Percentiles rank a stretch among this genome's conserved stretches.
phyloP scores from a whole-genome alignment of 2,329 filamentous ascomycete genomes.

The Hypoxylon sp. region DNA sequence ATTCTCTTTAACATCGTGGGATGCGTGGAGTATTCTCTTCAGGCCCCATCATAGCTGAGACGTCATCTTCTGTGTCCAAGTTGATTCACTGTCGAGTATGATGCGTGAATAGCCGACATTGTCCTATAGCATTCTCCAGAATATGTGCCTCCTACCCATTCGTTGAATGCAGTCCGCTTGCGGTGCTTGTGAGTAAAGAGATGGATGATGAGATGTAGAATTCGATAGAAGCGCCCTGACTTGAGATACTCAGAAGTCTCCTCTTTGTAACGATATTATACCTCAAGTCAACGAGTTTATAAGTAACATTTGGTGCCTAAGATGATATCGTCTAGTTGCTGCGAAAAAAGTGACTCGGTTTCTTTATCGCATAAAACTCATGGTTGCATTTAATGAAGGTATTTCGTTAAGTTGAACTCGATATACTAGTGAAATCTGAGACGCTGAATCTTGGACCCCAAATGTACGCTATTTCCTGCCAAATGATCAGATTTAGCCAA shows the following conservation, averaged over 20 bases:
- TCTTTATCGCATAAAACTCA: neutral
- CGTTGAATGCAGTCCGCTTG: neutral
- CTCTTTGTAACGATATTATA: neutral
- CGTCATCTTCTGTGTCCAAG: neutral
- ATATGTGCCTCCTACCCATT: neutral
- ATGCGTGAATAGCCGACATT: neutral
- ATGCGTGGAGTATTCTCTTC: neutral
- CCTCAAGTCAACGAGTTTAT: neutral
- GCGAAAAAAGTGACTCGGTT: neutral
- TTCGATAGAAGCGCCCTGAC: neutral
- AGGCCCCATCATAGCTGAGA: no score
- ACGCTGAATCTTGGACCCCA: no score
- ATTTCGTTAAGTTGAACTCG: neutral
- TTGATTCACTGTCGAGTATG: slow-evolving; percentile 1
- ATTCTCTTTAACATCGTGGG: neutral
- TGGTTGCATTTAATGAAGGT: neutral
- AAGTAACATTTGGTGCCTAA: neutral
- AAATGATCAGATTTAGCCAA: neutral
- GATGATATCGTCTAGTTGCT: neutral
- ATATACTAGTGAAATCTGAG: no score
- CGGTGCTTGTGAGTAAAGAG: neutral
- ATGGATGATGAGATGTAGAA: neutral
- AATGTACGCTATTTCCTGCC: neutral
- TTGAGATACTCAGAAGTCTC: neutral
- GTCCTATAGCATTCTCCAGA: slow-evolving; percentile 6